A percentile compares a stretch with the other conserved stretches of the same genome.
phyloP scores from a whole-genome alignment of 176 grass and related monocot genomes.

The Carex littledalei region DNA sequence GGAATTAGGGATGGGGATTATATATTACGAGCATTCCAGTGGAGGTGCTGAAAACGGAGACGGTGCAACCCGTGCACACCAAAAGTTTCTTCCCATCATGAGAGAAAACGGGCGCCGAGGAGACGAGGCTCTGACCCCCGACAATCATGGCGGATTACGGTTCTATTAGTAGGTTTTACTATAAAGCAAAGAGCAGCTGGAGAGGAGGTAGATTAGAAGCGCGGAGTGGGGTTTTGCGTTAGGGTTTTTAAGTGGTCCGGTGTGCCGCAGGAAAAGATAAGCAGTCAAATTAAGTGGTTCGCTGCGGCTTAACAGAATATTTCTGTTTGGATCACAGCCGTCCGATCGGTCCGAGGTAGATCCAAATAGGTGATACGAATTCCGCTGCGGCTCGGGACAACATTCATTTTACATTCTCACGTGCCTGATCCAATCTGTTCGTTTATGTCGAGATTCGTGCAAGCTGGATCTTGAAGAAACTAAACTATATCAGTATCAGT shows the following conservation, averaged over 20 bases:
- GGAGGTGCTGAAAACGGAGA: constrained; percentile 76
- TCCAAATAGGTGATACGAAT: no score
- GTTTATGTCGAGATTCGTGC: no score
- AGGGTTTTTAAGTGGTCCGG: not conserved
- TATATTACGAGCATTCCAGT: constrained; percentile 63
- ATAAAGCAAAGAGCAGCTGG: not conserved
- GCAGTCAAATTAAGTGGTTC: not conserved
- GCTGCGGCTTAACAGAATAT: no score
- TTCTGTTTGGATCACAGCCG: no score
- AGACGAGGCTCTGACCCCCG: constrained; percentile 76
- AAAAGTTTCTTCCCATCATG: constrained; percentile 59
- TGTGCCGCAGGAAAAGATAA: not conserved
- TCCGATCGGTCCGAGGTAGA: no score
- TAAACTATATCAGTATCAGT: no score
- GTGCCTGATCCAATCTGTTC: no score
- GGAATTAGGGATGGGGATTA: not conserved
- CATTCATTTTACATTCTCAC: no score
- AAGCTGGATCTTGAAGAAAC: no score
- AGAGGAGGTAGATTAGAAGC: not conserved
- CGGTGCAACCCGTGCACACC: constrained; percentile 56
- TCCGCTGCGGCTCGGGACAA: no score
- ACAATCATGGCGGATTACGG: constrained; percentile 55
- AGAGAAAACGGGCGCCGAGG: constrained; percentile 72
- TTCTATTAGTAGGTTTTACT: not conserved
- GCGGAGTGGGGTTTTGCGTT: not conserved